A percentile compares a stretch with the other conserved stretches of the same genome.
Conservation (phyloP, 345 rosid genomes). For the Bruguiera parviflora region DNA sequence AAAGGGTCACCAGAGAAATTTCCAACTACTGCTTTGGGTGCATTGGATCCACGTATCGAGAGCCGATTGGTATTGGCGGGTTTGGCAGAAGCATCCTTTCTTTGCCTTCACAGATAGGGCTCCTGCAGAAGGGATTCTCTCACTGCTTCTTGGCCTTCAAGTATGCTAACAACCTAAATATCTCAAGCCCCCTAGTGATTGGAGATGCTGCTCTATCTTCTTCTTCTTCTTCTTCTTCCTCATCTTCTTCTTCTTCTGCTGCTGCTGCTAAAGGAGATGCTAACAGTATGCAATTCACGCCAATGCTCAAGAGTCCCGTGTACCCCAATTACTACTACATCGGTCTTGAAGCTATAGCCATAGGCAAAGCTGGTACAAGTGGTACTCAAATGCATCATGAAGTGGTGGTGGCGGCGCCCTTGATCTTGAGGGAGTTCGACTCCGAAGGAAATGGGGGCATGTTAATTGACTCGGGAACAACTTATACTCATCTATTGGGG, state of each 20-base stretch:
- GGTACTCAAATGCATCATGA: too few species aligned
- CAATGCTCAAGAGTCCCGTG: constrained; percentile 55
- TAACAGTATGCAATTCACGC: constrained; percentile 60
- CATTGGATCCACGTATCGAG: constrained; percentile 58
- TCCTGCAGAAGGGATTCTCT: constrained; percentile 66
- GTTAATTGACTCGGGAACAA: constrained; percentile 81
- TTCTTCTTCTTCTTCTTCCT: too few species aligned
- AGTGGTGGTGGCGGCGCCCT: constrained; percentile 33
- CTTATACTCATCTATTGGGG: constrained; percentile 73
- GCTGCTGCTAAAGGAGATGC: not conserved
- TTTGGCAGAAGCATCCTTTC: constrained; percentile 83
- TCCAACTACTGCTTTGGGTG: constrained; percentile 70
- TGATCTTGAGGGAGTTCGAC: constrained; percentile 57
- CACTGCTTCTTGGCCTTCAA: constrained; percentile 84
- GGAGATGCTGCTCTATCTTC: constrained; percentile 56
- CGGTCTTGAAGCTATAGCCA: constrained; percentile 58
- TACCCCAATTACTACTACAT: constrained; percentile 71
- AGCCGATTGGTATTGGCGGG: constrained; percentile 81
- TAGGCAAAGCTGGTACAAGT: constrained; percentile 39
- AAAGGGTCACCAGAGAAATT: constrained; percentile 29
- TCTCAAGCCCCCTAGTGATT: constrained; percentile 64
- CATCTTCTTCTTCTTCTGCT: too few species aligned
- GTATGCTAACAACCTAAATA: constrained; percentile 66
- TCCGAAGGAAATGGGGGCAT: constrained; percentile 77
- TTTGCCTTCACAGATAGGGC: constrained; percentile 71